phyloP scores from a whole-genome alignment of 169 alveolate species.

The Perkinsus chesapeaki region DNA sequence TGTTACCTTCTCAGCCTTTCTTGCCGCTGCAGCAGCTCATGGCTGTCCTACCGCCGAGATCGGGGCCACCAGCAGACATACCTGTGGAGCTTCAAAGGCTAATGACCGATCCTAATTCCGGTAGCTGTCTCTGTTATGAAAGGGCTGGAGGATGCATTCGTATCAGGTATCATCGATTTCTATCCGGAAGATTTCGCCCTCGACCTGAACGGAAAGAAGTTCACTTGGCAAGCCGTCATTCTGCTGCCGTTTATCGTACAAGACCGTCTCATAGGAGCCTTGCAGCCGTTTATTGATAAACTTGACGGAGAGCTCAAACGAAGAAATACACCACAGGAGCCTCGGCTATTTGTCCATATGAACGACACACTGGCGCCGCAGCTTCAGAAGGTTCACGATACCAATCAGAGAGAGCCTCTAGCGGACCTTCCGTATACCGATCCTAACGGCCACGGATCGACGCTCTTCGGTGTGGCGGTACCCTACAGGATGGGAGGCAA shows the following conservation, averaged over 20 bases:
- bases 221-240: slow-evolving; percentile 47
- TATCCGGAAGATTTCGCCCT: slow-evolving; percentile 64
- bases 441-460: not conserved
- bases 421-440: not conserved
- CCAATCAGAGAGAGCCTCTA: not conserved
- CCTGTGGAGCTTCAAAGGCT: slow-evolving; percentile 22
- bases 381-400: not conserved
- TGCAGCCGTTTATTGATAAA: slow-evolving; percentile 17
- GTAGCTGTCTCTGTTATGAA: not conserved
- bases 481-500: not conserved
- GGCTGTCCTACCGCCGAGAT: slow-evolving; percentile 92
- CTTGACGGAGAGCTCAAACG: slow-evolving; percentile 20
- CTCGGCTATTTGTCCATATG: not conserved
- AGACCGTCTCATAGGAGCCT: slow-evolving; percentile 30
- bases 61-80: slow-evolving; percentile 34
- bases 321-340: slow-evolving; percentile 12
- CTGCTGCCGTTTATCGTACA: slow-evolving; percentile 48
- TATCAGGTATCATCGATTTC: slow-evolving; percentile 51
- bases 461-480: not conserved
- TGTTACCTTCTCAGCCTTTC: slow-evolving; percentile 79
- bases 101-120: slow-evolving; percentile 33
- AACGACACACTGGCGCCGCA: not conserved
- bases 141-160: no score
- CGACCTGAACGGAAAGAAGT: slow-evolving; percentile 59
- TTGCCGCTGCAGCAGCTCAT: slow-evolving; percentile 91